Evolutionary conservation across 768 basidiomycete species (phyloP), one percentile per base, ranked within the genome.

Genomic region (Lactarius hengduanensis): DNA sequence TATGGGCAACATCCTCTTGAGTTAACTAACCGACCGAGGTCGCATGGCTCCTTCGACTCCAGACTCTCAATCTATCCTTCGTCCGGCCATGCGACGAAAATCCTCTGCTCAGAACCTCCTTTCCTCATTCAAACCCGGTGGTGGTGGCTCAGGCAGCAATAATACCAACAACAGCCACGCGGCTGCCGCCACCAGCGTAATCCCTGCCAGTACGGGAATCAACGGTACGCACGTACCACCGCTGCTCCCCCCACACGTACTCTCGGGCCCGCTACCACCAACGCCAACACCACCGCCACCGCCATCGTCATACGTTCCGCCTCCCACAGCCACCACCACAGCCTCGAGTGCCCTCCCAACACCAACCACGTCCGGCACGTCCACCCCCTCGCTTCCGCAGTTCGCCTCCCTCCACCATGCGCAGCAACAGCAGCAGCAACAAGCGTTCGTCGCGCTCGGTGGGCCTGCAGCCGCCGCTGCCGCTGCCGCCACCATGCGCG

Each of bases 31-130:
- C 26, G 26, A 40, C 4, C 22, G 67, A 28, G 34, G 26, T 53
- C 47, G 47, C 15, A 73, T 74, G 73, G 61, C 68, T 64, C 71
- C 73, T 62, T 64, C 59, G 16, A 10, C 20, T 16, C 47, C 59
- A 30, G 76, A 72, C 73, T 18, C 77, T 71, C 70, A 53, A 54
- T 57, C 65, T 61, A 50, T 55, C 41, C 57, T 43, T 1, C 84
- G 86, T 62, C 89, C 90, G 34, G 71, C 79, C 8, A 88, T 94
- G 83, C 88, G 91, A 71, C 86, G 92, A 70, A 94, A 94, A 79
- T 91, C 90, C 22, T 92, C 91, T 13, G 91, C 88, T 13, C 91
- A 90, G 78, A 91, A 93, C 76, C 81, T 94, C 57, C 82, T 94
- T 40, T 85, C 86, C 9, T 87, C 88, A 53, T 92, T 92, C 83